These are phyloP conservation scores for Pyrrhoderma noxium DNA, from an alignment of 1,284 basidiomycete species.

Conservation along the genomic window DNA sequence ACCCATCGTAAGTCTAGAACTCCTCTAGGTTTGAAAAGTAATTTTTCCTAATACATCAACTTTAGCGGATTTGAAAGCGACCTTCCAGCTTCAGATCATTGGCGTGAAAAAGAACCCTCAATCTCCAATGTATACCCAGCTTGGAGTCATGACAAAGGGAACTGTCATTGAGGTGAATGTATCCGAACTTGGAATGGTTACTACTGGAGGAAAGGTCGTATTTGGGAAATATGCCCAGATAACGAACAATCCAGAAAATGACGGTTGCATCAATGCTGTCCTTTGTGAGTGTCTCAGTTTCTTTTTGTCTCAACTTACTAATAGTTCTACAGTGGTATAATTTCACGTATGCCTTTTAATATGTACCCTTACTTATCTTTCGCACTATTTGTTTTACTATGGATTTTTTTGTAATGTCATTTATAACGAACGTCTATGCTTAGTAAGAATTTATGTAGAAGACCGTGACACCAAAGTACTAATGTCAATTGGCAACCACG, in stretches of 20 bases:
- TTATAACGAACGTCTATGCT: neutral
- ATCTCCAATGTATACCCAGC: constrained; percentile 92
- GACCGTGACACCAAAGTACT: too few species aligned
- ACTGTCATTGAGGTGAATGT: constrained; percentile 99
- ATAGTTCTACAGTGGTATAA: constrained; percentile 11
- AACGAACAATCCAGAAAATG: constrained; percentile 94
- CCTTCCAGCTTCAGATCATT: constrained; percentile 97
- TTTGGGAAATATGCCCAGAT: constrained; percentile 95
- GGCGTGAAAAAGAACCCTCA: constrained; percentile 99
- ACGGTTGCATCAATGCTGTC: constrained; percentile 94
- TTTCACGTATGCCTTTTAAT: neutral
- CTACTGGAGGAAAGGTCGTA: constrained; percentile 93
- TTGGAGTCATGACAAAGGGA: constrained; percentile 97
- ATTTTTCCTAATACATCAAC: constrained; percentile 7
- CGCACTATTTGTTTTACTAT: neutral
- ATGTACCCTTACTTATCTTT: constrained; percentile 10
- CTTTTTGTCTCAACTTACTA: neutral
- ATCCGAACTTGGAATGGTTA: constrained; percentile 95
- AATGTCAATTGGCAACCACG: too few species aligned
- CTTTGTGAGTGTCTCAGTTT: constrained; percentile 51
- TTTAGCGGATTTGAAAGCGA: constrained; percentile 91
- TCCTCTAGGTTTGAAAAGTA: neutral
- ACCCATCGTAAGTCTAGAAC: constrained; percentile 80
- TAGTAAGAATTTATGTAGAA: constrained; percentile 2
- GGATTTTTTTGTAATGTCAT: neutral